Base-by-base conservation (phyloP, 495 filamentous ascomycete species). In the Neurospora sp. region DNA sequence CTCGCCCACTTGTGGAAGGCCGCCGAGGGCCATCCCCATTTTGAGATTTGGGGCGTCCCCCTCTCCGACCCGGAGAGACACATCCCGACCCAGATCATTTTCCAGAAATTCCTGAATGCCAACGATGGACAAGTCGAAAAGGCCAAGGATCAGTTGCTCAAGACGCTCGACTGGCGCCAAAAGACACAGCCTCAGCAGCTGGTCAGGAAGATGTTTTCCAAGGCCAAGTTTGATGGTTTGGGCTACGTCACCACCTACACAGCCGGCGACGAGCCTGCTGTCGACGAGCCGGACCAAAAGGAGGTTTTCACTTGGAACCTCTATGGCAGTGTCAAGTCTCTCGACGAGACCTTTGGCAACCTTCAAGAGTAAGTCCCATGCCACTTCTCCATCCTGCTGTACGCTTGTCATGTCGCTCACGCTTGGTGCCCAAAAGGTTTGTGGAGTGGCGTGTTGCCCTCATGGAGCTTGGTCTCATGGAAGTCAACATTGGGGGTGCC, bases 41-140 rank as follows among this genome's bases (percentile, higher is more conserved):
- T 81, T 46, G 92, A 96, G 80, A 89, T 96, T 83, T 97, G 93
- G 89, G 94, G 94, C 14, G 87, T 97, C 48, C 81, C 83, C 10
- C 80, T 88, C 68, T 84, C 84, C 69, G 87, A 88, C 48, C 83
- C 83, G 18, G 79, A 76, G 1, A 82, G 77, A 6, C 87, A 92
- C 76, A 83, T 94, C 59, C 90, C 88, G 61, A 94, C 90, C n/a
- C 88, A 89, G 76, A 89, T 96, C 73, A 87, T 97, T 66, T 81
- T 97, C 70, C 93, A 96, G 78, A 97, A 97, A 83, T 97, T 94
- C 82, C 88, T 97, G 40, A 91, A 94, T 72, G 94, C 94, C 76
- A 97, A 96, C 78, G 87, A 89, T 68, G 91, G 92, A 59, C 89
- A 95, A 75, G 77, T 94, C 3, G 83, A 82, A 70, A 88, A 89